Evolutionary conservation across 1,284 basidiomycete species (phyloP).

Genomic region (Leccinum subspadiceum): DNA sequence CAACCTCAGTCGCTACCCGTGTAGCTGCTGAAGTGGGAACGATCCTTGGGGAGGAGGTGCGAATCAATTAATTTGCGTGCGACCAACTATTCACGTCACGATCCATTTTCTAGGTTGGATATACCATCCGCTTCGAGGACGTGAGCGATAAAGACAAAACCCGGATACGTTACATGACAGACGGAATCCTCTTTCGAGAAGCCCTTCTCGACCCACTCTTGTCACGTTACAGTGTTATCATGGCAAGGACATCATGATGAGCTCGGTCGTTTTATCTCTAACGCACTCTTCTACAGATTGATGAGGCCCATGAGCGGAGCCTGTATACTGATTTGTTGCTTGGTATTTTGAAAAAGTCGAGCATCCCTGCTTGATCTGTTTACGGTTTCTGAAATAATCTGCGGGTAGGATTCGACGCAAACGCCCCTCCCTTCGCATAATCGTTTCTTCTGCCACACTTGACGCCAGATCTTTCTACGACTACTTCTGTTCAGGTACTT

Average conservation of each 20-base stretch:
- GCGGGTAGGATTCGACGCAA: conserved; percentile 77
- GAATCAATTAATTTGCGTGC: conserved; percentile 11
- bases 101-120: conserved; percentile 71
- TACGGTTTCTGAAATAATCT: conserved; percentile 17
- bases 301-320: conserved; percentile 96
- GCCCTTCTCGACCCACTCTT: conserved; percentile 87
- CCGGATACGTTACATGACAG: conserved; percentile 95
- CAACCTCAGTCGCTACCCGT: conserved; percentile 88
- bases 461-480: conserved; percentile 87
- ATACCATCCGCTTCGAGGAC: conserved; percentile 97
- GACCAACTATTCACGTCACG: neutral
- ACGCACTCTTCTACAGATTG: conserved; percentile 56
- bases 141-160: conserved; percentile 79
- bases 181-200: conserved; percentile 97
- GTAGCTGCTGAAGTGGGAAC: conserved; percentile 90
- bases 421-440: conserved; percentile 82
- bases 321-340: conserved; percentile 93
- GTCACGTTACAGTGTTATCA: conserved; percentile 90
- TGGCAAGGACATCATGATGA: conserved; percentile 56
- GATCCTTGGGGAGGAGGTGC: conserved; percentile 86
- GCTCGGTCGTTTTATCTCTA: conserved; percentile 11
- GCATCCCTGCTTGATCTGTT: neutral
- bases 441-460: conserved; percentile 94
- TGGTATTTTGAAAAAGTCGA: conserved; percentile 87
- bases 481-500: conserved; percentile 71